Percentiles rank a stretch among this genome's conserved stretches.
Conservation (phyloP, 1,284 basidiomycete genomes). For the Puccinia coronata region DNA sequence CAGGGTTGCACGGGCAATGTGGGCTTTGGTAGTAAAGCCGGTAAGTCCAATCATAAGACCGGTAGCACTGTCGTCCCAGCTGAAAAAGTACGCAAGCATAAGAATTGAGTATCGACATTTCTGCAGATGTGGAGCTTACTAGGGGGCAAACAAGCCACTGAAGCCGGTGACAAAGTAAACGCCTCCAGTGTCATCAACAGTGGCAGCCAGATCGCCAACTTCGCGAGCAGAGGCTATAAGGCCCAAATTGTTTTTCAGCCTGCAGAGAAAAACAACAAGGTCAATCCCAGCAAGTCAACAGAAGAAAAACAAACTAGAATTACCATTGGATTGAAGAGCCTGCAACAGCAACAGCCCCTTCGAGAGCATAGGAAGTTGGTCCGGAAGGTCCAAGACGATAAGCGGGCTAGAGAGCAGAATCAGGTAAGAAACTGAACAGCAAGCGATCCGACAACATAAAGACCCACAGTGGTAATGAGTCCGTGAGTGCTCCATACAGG, state of each 20-base stretch:
- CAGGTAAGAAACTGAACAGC: background rate
- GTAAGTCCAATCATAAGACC: conserved; percentile 83
- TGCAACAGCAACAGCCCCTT: conserved; percentile 92
- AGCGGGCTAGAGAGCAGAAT: conserved; percentile 64
- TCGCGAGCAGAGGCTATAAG: conserved; percentile 79
- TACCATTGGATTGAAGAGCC: conserved; percentile 88
- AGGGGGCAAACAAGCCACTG: conserved; percentile 81
- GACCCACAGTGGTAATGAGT: conserved; percentile 75
- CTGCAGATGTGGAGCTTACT: background rate
- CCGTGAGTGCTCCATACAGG: conserved; percentile 83
- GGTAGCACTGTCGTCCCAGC: conserved; percentile 81
- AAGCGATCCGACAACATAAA: background rate
- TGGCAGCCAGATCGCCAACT: conserved; percentile 79
- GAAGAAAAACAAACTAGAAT: background rate
- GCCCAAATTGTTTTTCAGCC: conserved; percentile 83
- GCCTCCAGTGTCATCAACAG: conserved; percentile 81
- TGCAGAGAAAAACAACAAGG: background rate
- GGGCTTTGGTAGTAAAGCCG: conserved; percentile 86
- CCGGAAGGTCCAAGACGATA: conserved; percentile 80
- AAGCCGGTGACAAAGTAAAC: conserved; percentile 97
- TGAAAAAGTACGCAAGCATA: conserved; percentile 60
- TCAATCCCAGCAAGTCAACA: background rate
- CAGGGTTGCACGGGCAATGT: conserved; percentile 89
- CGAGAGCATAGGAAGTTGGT: conserved; percentile 85
- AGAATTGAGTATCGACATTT: background rate